Percentiles rank a stretch among this genome's conserved stretches.
phyloP scores from a whole-genome alignment of 129 eudicot genomes.

The Oenanthe sinensis region DNA sequence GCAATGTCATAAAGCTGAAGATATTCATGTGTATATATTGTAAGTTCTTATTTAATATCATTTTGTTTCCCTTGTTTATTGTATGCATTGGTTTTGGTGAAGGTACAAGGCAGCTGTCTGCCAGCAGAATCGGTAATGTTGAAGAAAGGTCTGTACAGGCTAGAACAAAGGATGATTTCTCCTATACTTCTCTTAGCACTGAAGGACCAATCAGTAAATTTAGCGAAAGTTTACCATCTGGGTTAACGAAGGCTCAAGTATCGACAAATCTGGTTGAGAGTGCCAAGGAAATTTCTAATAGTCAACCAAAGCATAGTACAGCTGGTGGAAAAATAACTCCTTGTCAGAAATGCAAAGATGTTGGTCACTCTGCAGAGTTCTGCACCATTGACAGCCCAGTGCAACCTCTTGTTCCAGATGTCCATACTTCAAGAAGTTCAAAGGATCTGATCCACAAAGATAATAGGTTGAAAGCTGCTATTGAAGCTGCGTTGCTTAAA shows the following conservation, averaged over 20 bases:
- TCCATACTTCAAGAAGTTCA: constrained; percentile 28
- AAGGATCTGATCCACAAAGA: constrained; percentile 38
- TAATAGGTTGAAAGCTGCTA: constrained; percentile 73
- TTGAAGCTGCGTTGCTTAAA: constrained; percentile 82
- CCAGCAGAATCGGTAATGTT: constrained; percentile 28
- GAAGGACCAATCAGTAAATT: constrained; percentile 21
- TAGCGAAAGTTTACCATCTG: constrained; percentile 25
- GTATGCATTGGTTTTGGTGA: constrained; percentile 34
- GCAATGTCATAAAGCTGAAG: background rate
- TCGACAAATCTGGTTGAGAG: constrained; percentile 40
- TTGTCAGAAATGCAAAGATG: constrained; percentile 39
- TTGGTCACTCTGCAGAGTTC: constrained; percentile 31
- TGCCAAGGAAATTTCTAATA: constrained; percentile 36
- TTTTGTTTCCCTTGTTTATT: constrained; percentile 5
- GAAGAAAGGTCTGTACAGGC: constrained; percentile 31
- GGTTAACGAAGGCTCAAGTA: constrained; percentile 25
- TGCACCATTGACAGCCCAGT: constrained; percentile 26
- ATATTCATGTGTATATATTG: background rate
- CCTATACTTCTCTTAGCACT: constrained; percentile 22
- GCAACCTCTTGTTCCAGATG: constrained; percentile 19
- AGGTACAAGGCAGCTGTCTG: constrained; percentile 51
- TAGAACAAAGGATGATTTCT: constrained; percentile 36
- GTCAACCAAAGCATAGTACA: constrained; percentile 29
- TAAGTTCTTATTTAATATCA: background rate
- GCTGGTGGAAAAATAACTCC: constrained; percentile 22